These are phyloP conservation scores for Xylaria polymorpha DNA, from an alignment of 2,329 filamentous ascomycete genomes.

Conservation along the genomic window DNA sequence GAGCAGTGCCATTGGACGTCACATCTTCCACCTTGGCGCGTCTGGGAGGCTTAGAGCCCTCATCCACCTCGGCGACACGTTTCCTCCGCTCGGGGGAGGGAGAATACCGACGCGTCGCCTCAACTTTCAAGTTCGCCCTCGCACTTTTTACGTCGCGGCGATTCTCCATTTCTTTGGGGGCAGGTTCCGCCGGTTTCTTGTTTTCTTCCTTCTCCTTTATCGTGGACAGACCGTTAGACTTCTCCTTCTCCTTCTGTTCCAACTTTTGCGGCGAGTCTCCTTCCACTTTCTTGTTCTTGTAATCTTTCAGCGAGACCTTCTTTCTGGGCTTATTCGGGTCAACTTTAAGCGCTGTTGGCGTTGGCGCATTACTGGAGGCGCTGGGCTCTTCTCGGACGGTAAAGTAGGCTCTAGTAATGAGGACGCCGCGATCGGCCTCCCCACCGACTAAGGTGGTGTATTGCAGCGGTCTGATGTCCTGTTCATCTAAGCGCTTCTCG, in stretches of 20 bases:
- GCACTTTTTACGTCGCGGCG: slow-evolving; percentile 43
- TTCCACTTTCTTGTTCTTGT: slow-evolving; percentile 64
- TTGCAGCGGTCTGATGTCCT: slow-evolving; percentile 62
- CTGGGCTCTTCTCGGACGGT: slow-evolving; percentile 64
- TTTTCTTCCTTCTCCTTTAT: slow-evolving; percentile 46
- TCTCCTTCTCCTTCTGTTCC: slow-evolving; percentile 38
- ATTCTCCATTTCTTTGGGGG: slow-evolving; percentile 45
- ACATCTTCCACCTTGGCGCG: slow-evolving; percentile 57
- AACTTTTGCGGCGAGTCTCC: slow-evolving; percentile 46
- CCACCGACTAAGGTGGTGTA: slow-evolving; percentile 66
- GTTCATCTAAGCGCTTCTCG: slow-evolving; percentile 59
- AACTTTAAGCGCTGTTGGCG: slow-evolving; percentile 40
- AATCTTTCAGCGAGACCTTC: slow-evolving; percentile 69
- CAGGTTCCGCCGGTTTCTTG: slow-evolving; percentile 42
- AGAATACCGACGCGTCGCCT: slow-evolving; percentile 50
- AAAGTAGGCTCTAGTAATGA: slow-evolving; percentile 67
- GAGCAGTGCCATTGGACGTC: slow-evolving; percentile 39
- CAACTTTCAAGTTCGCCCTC: slow-evolving; percentile 43
- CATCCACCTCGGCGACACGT: slow-evolving; percentile 58
- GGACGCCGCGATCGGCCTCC: slow-evolving; percentile 67
- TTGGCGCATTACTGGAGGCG: slow-evolving; percentile 51
- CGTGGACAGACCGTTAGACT: slow-evolving; percentile 41
- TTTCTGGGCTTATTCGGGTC: slow-evolving; percentile 59
- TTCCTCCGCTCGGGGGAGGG: slow-evolving; percentile 61
- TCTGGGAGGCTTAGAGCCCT: slow-evolving; percentile 59